Evolutionary conservation across 345 rosid species (phyloP), one percentile per base, ranked within the genome.

Genomic region (Iberis pinnata): DNA sequence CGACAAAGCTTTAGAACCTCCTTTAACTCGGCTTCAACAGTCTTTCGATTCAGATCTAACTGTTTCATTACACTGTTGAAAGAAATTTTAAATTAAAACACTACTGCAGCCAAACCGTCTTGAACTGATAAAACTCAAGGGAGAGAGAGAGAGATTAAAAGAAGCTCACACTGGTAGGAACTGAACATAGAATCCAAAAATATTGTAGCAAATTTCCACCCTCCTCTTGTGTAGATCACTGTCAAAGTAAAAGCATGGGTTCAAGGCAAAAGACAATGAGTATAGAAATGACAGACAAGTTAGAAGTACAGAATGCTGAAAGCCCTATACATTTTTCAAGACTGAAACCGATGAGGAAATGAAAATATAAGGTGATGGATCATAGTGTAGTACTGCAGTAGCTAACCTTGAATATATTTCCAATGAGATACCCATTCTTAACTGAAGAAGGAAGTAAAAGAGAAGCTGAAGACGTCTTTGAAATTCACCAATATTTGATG

Each of bases 401-500:
- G 56, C 77, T 65, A 63, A 89, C 98, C 95, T 84, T 70, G 77
- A 63, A 76, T 78, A 82, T 49, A 47, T 50, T 49, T 70, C 73
- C 70, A 92, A 72, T 32, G 66, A 74, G 65, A 69, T 56, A 61
- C 88, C 89, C 49, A 64, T 41, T 58, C 49, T 70, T 57, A 92
- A 71, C 62, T 92, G 96, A 68, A 84, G 81, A 65, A 81, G 77
- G 72, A 92, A 85, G 50, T 88, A 79, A 72, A 75, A 76, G 60
- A 92, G 77, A 64, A 92, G 95, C 62, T 83, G 86, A 53, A 92
- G 89, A 17, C 98, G 93, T 56, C 67, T 78, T 75, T 74, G 74
- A 65, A 84, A 88, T 78, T 92, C 98, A 52, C 96, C 96, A 56
- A 85, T 35, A 63, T 82, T 92, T 31, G 96, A 85, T 49, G 86